A percentile compares a stretch with the other conserved stretches of the same genome.
phyloP scores from a whole-genome alignment of 768 basidiomycete species.

The Xerocomellus amylosporus region DNA sequence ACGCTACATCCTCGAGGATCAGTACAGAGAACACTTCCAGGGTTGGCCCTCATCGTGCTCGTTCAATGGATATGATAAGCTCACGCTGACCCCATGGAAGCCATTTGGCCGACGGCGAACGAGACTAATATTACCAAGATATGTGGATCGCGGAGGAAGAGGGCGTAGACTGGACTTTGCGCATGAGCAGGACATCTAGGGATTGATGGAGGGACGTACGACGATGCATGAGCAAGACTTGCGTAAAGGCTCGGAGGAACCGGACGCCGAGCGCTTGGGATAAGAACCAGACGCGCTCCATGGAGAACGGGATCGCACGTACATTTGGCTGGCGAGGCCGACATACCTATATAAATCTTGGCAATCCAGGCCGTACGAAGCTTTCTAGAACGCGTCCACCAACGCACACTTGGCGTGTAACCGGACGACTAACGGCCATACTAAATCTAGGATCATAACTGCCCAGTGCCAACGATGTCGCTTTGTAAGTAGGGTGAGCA shows the following conservation, averaged over 20 bases:
- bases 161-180: conserved; percentile 13
- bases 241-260: conserved; percentile 7
- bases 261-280: conserved; percentile 18
- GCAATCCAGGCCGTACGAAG: conserved; percentile 7
- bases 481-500: background rate
- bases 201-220: conserved; percentile 6
- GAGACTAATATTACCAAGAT: conserved; percentile 9
- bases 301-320: background rate
- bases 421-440: conserved; percentile 22
- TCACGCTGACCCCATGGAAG: conserved; percentile 19
- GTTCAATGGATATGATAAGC: conserved; percentile 5
- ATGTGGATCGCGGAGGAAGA: conserved; percentile 9
- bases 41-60: conserved; percentile 4
- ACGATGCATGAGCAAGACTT: conserved; percentile 16
- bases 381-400: conserved; percentile 1
- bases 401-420: too few relatives aligned
- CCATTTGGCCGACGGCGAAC: conserved; percentile 7
- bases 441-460: conserved; percentile 18
- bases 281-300: conserved; percentile 7
- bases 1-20: background rate
- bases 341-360: conserved; percentile 16
- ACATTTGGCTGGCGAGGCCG: conserved; percentile 22
- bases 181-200: background rate
- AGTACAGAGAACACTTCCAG: conserved; percentile 1
- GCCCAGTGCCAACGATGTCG: background rate